phyloP scores from a whole-genome alignment of 2,329 filamentous ascomycete genomes.

The Stagonosporopsis cucurbitacearum region DNA sequence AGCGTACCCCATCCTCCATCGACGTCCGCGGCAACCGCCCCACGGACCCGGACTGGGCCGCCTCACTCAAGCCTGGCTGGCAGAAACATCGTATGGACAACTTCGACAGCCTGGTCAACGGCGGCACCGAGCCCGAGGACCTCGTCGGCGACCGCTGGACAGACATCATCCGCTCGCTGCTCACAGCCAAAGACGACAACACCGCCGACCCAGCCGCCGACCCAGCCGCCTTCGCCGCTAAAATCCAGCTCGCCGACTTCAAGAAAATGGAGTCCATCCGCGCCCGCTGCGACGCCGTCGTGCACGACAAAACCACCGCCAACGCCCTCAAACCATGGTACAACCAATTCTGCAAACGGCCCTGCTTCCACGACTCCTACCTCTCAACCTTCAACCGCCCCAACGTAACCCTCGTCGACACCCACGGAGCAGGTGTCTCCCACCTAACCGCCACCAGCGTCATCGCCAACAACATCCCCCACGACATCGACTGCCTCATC shows the following conservation, averaged over 20 bases:
- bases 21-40: conserved; percentile 42
- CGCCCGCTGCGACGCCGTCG: conserved; percentile 56
- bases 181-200: conserved; percentile 16
- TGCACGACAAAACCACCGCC: conserved; percentile 61
- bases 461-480: conserved; percentile 56
- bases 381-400: conserved; percentile 64
- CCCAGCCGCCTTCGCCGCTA: conserved; percentile 25
- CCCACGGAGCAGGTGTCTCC: conserved; percentile 60
- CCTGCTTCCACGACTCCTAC: conserved; percentile 67
- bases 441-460: conserved; percentile 51
- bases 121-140: conserved; percentile 41
- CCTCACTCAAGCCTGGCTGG: conserved; percentile 54
- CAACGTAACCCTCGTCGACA: conserved; percentile 67
- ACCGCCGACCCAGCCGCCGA: conserved; percentile 5
- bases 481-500: conserved; percentile 57
- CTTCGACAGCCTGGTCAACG: conserved; percentile 50
- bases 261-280: conserved; percentile 56
- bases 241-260: conserved; percentile 38
- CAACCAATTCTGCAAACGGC: conserved; percentile 67
- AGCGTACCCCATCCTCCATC: conserved; percentile 60
- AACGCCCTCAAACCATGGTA: conserved; percentile 66
- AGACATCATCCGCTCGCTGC: conserved; percentile 29
- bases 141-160: conserved; percentile 61
- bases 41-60: conserved; percentile 25
- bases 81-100: conserved; percentile 56